These are phyloP conservation scores for Acer saccharum DNA, from an alignment of 345 rosid species.

Conservation along the genomic window DNA sequence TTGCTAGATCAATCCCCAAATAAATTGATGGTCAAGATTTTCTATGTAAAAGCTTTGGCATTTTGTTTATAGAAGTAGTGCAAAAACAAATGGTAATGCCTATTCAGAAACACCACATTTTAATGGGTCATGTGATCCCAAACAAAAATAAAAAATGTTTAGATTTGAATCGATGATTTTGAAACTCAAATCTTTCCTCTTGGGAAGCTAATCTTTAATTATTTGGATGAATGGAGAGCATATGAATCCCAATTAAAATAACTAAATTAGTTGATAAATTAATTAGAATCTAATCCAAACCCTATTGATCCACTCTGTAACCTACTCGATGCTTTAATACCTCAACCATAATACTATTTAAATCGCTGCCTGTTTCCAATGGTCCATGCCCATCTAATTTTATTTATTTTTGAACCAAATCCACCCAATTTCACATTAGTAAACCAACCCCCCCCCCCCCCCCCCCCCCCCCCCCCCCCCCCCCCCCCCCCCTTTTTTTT, in stretches of 20 bases:
- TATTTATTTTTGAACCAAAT: neutral
- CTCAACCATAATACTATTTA: neutral
- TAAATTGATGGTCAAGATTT: neutral
- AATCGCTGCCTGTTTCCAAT: neutral
- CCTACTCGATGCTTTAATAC: neutral
- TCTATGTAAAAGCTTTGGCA: neutral
- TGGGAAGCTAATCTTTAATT: neutral
- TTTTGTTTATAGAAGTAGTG: neutral
- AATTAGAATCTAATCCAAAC: neutral
- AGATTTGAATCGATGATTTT: neutral
- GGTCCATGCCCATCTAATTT: neutral
- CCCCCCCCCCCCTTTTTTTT: too few species aligned
- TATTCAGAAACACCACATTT: constrained; percentile 1
- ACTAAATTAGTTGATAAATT: neutral
- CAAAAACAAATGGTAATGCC: constrained; percentile 14
- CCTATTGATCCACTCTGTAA: constrained; percentile 13
- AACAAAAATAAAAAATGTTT: neutral
- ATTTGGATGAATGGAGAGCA: constrained; percentile 1
- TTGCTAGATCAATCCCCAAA: neutral
- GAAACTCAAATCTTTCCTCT: neutral
- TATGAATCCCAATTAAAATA: constrained; percentile 13
- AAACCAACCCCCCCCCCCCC: too few species aligned
- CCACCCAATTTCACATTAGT: neutral
- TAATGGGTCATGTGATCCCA: constrained; percentile 8
- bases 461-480: too few species aligned